Percentiles rank a stretch among this genome's conserved stretches.
These are phyloP conservation scores for Cladosporium sp. DNA, from an alignment of 2,329 filamentous ascomycete genomes.

Conservation along the genomic window DNA sequence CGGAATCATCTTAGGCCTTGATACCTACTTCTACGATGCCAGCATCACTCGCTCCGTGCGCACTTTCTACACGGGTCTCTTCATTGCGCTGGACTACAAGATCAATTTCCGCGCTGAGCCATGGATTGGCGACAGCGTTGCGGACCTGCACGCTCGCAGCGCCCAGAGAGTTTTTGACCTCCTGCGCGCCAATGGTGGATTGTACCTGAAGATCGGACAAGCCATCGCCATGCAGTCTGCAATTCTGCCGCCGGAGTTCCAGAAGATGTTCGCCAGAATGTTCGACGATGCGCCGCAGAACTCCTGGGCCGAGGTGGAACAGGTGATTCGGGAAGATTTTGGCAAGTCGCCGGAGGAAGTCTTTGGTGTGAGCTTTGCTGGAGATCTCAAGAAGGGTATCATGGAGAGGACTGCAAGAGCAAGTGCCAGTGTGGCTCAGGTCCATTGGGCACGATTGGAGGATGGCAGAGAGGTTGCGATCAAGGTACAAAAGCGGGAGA, in stretches of 20 bases:
- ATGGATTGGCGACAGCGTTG: conserved; percentile 65
- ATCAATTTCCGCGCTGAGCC: conserved; percentile 86
- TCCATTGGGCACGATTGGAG: conserved; percentile 82
- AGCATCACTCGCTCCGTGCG: conserved; percentile 71
- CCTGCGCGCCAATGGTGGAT: conserved; percentile 77
- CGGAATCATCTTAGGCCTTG: conserved; percentile 62
- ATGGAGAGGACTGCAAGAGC: conserved; percentile 70
- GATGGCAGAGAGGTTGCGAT: conserved; percentile 91
- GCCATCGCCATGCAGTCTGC: conserved; percentile 98
- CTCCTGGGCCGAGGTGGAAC: conserved; percentile 76
- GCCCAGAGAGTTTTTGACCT: conserved; percentile 79
- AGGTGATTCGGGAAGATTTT: conserved; percentile 84
- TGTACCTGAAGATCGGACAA: conserved; percentile 97
- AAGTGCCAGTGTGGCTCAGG: conserved; percentile 90
- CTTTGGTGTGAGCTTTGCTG: conserved; percentile 75
- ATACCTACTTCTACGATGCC: conserved; percentile 72
- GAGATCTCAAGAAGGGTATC: conserved; percentile 50
- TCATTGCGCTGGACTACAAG: conserved; percentile 91
- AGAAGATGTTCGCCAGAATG: conserved; percentile 93
- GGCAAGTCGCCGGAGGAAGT: conserved; percentile 78
- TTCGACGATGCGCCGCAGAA: conserved; percentile 98
- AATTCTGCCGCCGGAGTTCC: conserved; percentile 87
- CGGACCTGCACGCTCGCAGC: conserved; percentile 75
- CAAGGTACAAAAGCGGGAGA: conserved; percentile 95
- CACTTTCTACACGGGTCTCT: conserved; percentile 73